phyloP scores from a whole-genome alignment of 192 early-diverging fungal species.

The Umbelopsis ramanniana region DNA sequence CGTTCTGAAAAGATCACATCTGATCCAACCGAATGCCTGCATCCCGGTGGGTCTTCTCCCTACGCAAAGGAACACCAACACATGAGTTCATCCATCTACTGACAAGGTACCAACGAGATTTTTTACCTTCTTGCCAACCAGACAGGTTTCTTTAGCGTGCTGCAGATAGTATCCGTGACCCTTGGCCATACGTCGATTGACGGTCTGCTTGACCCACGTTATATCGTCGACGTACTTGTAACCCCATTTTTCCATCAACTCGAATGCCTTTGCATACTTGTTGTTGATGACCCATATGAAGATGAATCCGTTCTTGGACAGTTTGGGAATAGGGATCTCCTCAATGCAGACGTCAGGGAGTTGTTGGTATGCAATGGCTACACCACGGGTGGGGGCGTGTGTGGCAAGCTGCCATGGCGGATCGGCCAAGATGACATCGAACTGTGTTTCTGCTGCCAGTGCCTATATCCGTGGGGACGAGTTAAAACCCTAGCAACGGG shows the following conservation, averaged over 20 bases:
- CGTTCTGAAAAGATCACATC: constrained; percentile 95
- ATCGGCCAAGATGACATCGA: constrained; percentile 94
- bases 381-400: constrained; percentile 90
- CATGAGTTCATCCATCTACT: no score
- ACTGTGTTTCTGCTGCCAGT: constrained; percentile 82
- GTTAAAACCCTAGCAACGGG: not conserved
- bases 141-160: constrained; percentile 97
- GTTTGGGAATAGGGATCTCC: constrained; percentile 82
- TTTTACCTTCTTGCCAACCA: constrained; percentile 89
- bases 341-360: constrained; percentile 94
- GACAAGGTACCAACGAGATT: no score
- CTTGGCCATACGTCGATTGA: constrained; percentile 96
- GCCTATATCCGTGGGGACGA: constrained; percentile 40
- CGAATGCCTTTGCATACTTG: constrained; percentile 95
- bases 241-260: constrained; percentile 95
- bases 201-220: constrained; percentile 97
- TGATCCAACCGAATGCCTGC: constrained; percentile 73
- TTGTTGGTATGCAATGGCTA: constrained; percentile 95
- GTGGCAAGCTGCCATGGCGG: constrained; percentile 98
- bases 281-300: constrained; percentile 99
- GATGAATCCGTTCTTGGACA: constrained; percentile 88
- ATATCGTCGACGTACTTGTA: constrained; percentile 95
- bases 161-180: constrained; percentile 97
- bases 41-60: constrained; percentile 74
- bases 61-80: no score